Base-by-base conservation (phyloP, 306 rosid genomes). In the Arachis stenosperma region DNA sequence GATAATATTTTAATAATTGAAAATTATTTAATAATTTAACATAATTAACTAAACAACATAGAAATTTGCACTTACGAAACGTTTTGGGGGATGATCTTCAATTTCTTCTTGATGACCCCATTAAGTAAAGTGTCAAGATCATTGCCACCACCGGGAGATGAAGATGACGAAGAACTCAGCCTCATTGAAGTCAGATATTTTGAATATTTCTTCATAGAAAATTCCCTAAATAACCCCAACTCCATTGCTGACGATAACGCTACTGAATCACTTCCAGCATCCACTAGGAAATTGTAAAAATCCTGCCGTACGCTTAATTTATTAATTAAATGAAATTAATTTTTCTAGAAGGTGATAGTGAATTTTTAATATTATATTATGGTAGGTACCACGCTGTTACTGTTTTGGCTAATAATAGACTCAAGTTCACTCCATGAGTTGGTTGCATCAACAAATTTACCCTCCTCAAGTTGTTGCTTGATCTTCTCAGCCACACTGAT, bases 281-380 rank as follows among this genome's bases (percentile, higher is more conserved):
- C 97, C 79, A 64, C 29, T 59, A 94, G 43, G 27, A 94, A 82
- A 69, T 94, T 91, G 68, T 94, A 94, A 36, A 94, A 87, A 78
- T 91, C 90, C 98, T 94, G 79, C 29, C 75, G 51, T 66, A 13
- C 27, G 27, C 27, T 22, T 22, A 22, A 22, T 22, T 22, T 22
- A 22, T 22, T 22, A 22, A 22, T 22, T 22, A 22, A 22, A 22
- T 22, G 27, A 22, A 22, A 22, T 22, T 1, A 22, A 22, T 22
- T 22, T 1, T 22, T 22, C 27, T 22, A 22, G 27, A 22, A 22
- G 27, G 27, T 22, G 27, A 22, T 22, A 22, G 1, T 22, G 27
- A 22, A 22, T 22, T 22, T 17, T 33, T 33, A 33, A 33, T 33
- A 33, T 33, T 33, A 33, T 33, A 74, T 43, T 56, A 14, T 58